Base-by-base conservation (phyloP, 2,329 filamentous ascomycete species). In the Raffaelea ambrosiae region DNA sequence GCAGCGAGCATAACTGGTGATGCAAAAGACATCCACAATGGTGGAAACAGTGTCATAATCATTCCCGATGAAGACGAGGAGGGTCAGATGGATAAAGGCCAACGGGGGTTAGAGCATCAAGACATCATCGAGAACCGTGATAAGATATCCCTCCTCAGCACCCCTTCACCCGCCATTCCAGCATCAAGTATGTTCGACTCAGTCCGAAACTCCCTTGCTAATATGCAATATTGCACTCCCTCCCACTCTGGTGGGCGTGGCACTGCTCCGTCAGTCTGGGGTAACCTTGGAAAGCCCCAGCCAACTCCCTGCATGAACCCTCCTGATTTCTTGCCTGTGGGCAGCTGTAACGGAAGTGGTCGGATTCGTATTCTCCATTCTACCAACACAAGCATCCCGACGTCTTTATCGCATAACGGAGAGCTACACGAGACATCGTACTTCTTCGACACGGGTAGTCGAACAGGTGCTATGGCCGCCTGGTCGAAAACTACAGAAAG, bases 191-290 rank as follows among this genome's bases (percentile, higher is more conserved):
- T 44, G 0, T 40, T 36, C 1, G 40, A 35, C 8, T 49, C 46
- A n/a, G n/a, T n/a, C n/a, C n/a, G n/a, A n/a, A n/a, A 44, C 48
- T 13, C 43, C 46, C 2, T 2, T 45, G 3, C 26, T 18, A 16
- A 21, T 14, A 9, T 29, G 3, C 18, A 33, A 0, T 50, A 51
- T 33, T 21, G 9, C n/a, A 47, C 51, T 5, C 53, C 53, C 3
- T 47, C 48, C 4, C 48, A 41, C 5, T 22, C 33, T 19, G 46
- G 46, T 4, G 47, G 38, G 11, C 42, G 22, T 10, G 50, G 21
- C 4, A 14, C 42, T 1, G 43, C 53, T 1, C 53, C 53, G 1
- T 40, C 50, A 0, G n/a, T 31, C 10, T 55, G 53, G 53, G 46
- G 49, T 2, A 42, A 36, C 7, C 39, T 33, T 8, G 44, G 43